Evolutionary conservation across 2,329 filamentous ascomycete species (phyloP).

Genomic region (Phaeosphaeriaceae sp.): DNA sequence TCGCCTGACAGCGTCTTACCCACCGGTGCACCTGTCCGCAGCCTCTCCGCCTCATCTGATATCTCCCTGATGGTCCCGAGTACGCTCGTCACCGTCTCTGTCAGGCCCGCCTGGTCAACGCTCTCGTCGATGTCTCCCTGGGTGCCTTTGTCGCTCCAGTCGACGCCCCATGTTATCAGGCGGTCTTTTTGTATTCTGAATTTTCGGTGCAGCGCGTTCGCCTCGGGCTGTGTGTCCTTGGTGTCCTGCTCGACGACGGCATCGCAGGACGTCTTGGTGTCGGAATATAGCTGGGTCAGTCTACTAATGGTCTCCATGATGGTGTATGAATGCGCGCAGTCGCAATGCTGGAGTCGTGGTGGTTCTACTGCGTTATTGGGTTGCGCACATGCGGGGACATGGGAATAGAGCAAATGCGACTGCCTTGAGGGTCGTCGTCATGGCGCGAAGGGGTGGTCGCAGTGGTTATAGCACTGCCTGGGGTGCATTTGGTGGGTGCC

Average conservation of each 20-base stretch:
- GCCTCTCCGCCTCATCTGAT: constrained; percentile 75
- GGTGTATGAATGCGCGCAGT: constrained; percentile 8
- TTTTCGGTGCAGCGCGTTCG: constrained; percentile 76
- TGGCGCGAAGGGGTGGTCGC: constrained; percentile 20
- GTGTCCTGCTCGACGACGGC: constrained; percentile 69
- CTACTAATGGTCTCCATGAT: constrained; percentile 48
- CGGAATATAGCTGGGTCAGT: constrained; percentile 71
- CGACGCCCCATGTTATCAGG: constrained; percentile 79
- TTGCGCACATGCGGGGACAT: constrained; percentile 21
- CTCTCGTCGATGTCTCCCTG: constrained; percentile 77
- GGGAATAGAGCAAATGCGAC: constrained; percentile 28
- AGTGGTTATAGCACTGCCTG: constrained; percentile 19
- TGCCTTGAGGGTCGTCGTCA: constrained; percentile 42
- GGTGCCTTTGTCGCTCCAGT: constrained; percentile 75
- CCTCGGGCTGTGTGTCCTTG: constrained; percentile 70
- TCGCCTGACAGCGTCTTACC: constrained; percentile 45
- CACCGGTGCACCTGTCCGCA: constrained; percentile 64
- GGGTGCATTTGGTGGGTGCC: constrained; percentile 44
- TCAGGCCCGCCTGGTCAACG: constrained; percentile 71
- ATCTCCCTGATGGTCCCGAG: constrained; percentile 84
- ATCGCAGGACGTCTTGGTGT: constrained; percentile 80
- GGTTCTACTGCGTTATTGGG: constrained; percentile 23
- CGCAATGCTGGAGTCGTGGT: constrained; percentile 9
- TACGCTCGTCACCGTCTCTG: constrained; percentile 79
- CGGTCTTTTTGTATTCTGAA: constrained; percentile 82